Base-by-base conservation (phyloP, 331 rosid species). In the Malus hybrid region DNA sequence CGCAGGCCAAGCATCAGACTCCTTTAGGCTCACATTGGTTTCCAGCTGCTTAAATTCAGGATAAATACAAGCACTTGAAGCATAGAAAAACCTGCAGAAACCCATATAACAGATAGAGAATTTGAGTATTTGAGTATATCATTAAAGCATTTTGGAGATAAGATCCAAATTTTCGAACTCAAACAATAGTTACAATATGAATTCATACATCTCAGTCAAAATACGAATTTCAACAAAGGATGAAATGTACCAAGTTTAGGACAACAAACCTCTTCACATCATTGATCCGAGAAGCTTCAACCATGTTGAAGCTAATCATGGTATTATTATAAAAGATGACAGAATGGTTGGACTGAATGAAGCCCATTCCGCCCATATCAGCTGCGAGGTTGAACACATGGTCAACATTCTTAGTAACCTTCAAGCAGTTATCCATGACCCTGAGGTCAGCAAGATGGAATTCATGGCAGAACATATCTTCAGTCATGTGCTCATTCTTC, bases 301-400 rank as follows among this genome's bases (percentile, higher is more conserved):
- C 88, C 94, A 95, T 92, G 83, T 95, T 95, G 85, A 95, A 92
- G 83, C 99, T 95, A 70, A 95, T 95, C 99, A 92, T 95, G 46
- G 99, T 92, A 83, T 95, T 95, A 80, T 92, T 95, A 72, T 95
- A 95, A 91, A 95, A 86, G 55, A 95, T 95, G 76, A 95, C 99
- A 8, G 99, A 95, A 84, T 95, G 99, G 64, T 95, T 95, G 80
- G 99, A 95, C 80, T 95, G 99, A 80, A 95, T 95, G 80, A 95
- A 95, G 36, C 99, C 99, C 99, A 95, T 95, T 7, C 99, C 99
- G 68, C 99, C 99, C 99, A 95, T 95, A 76, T 95, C 99, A 75
- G 99, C 99, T 80, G 99, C 98, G 71, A 95, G 93, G 77, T 95
- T 95, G 84, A 95, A 95, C 81, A 95, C 97, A 78, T 95, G 99